These are phyloP conservation scores for Dryas alaskensis DNA, from an alignment of 306 rosid species.

Conservation along the genomic window DNA sequence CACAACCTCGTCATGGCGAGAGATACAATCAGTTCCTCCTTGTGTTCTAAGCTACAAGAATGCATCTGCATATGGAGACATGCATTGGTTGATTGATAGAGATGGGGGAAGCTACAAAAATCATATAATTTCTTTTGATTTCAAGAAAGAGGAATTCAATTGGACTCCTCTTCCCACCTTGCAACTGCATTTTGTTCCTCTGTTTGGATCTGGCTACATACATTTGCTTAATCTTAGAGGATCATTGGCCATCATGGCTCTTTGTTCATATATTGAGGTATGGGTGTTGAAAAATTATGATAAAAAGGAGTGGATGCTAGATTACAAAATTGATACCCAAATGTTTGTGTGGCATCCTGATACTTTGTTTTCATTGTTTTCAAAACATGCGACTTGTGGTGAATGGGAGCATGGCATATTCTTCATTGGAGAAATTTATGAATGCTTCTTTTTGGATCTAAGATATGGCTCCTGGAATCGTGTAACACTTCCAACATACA, in stretches of 20 bases:
- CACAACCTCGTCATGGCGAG: neutral
- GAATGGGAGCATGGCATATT: neutral
- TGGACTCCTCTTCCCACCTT: neutral
- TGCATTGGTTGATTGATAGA: neutral
- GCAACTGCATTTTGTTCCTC: neutral
- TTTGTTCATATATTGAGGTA: neutral
- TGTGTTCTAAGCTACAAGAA: neutral
- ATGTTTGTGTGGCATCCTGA: neutral
- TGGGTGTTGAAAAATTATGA: neutral
- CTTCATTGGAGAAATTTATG: neutral
- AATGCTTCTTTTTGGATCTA: neutral
- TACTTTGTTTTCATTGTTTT: no score
- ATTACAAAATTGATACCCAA: neutral
- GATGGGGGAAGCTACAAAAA: neutral
- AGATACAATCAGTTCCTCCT: neutral
- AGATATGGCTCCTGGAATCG: neutral
- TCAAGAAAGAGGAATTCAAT: neutral
- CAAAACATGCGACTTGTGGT: neutral
- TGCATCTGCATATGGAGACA: neutral
- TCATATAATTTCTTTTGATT: neutral
- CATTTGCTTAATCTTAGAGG: neutral
- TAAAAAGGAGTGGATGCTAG: neutral
- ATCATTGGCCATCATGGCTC: neutral
- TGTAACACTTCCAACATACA: no score
- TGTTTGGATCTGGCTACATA: no score